phyloP scores from a whole-genome alignment of 495 filamentous ascomycete species.

The Lepidopterella palustris region DNA sequence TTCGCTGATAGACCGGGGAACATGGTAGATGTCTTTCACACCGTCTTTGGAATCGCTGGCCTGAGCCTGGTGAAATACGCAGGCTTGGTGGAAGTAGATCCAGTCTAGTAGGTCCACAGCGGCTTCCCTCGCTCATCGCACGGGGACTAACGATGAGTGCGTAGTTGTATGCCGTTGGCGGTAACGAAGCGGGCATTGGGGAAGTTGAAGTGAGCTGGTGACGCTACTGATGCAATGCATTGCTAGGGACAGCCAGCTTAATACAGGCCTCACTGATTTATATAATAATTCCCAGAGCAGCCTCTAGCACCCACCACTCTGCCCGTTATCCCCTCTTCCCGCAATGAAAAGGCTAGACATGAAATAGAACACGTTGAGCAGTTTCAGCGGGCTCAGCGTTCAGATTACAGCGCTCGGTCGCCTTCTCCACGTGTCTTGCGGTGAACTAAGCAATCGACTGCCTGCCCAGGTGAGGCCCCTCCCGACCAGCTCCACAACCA shows the following conservation, averaged over 20 bases:
- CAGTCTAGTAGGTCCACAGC: constrained; percentile 62
- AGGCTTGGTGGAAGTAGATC: constrained; percentile 74
- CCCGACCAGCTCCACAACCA: neutral
- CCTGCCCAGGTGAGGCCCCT: constrained; percentile 9
- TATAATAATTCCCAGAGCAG: no score
- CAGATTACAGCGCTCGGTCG: no score
- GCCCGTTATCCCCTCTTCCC: no score
- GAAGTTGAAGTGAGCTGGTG: no score
- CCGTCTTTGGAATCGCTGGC: constrained; percentile 80
- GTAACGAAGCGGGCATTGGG: constrained; percentile 27
- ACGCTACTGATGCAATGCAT: no score
- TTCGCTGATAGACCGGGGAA: constrained; percentile 86
- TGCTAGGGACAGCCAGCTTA: no score
- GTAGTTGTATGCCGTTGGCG: constrained; percentile 37
- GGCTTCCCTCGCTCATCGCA: neutral
- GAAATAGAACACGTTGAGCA: constrained; percentile 36
- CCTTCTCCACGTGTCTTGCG: constrained; percentile 14
- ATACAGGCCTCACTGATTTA: no score
- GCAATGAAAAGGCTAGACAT: no score
- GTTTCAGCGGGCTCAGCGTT: constrained; percentile 13
- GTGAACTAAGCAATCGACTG: neutral
- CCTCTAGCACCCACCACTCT: no score
- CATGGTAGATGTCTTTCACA: constrained; percentile 98
- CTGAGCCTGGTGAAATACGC: constrained; percentile 73
- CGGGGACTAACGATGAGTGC: constrained; percentile 8